These are phyloP conservation scores for Solanum corneliomulleri DNA, from an alignment of 257 asterid genomes.

Conservation along the genomic window DNA sequence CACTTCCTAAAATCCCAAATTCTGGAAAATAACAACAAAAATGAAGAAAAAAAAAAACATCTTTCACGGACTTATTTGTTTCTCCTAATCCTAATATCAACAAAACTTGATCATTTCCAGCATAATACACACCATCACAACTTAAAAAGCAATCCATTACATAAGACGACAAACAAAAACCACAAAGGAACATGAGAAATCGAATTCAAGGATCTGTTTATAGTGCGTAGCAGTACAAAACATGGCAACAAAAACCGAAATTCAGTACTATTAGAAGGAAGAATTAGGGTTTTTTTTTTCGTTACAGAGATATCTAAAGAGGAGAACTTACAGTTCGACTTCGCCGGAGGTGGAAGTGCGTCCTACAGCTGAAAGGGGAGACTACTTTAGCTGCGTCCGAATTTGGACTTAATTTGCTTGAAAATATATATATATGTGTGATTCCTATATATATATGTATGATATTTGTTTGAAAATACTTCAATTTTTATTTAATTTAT, in stretches of 20 bases:
- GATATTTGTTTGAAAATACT: background rate
- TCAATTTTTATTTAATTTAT: too few species aligned
- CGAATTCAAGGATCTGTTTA: background rate
- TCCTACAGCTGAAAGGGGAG: background rate
- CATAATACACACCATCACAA: background rate
- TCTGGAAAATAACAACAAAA: background rate
- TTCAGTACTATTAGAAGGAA: background rate
- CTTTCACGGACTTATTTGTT: background rate
- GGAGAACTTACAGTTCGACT: background rate
- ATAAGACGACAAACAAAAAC: background rate
- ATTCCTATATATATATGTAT: too few species aligned
- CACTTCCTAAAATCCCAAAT: background rate
- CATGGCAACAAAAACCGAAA: background rate
- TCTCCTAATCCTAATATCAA: background rate
- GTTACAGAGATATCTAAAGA: background rate
- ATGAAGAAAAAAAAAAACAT: background rate
- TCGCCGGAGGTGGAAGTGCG: background rate
- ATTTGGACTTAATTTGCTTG: background rate
- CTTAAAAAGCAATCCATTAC: background rate
- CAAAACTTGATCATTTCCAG: background rate
- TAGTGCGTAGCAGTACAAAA: background rate
- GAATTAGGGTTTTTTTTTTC: background rate
- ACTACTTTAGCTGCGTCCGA: background rate
- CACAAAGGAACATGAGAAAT: background rate
- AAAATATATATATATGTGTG: too few species aligned